Conservation (phyloP, 2,329 filamentous ascomycete genomes). For the Verticillium tricorpus region DNA sequence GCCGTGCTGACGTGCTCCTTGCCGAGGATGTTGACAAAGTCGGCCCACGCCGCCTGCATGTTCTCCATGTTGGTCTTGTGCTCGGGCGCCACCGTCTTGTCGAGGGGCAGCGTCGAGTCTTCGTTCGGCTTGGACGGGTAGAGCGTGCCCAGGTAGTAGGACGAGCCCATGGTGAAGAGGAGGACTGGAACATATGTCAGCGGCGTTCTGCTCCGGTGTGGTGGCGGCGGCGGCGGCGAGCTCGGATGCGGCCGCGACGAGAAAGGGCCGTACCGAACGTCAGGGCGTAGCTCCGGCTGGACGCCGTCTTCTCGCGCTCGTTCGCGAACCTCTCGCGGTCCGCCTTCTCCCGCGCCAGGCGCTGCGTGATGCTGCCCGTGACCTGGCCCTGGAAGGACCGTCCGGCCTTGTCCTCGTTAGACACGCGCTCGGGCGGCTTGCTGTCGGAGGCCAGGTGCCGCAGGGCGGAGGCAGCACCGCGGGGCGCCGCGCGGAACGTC, state of each 20-base stretch:
- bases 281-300: conserved; percentile 42
- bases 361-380: conserved; percentile 52
- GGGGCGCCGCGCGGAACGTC: conserved; percentile 8
- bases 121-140: conserved; percentile 45
- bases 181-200: conserved; percentile 35
- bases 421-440: conserved; percentile 12
- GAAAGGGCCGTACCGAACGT: conserved; percentile 45
- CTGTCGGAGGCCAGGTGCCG: conserved; percentile 19
- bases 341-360: conserved; percentile 49
- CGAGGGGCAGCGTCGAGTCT: conserved; percentile 56
- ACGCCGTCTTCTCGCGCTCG: conserved; percentile 28
- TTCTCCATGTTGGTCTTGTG: conserved; percentile 59
- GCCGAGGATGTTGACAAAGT: conserved; percentile 61
- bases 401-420: conserved; percentile 32
- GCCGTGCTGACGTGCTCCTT: conserved; percentile 60
- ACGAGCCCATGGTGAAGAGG: conserved; percentile 43
- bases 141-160: conserved; percentile 57
- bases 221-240: too few species aligned
- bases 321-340: conserved; percentile 46
- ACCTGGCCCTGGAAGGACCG: conserved; percentile 54
- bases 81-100: conserved; percentile 41
- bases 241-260: not conserved
- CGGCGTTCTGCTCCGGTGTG: not conserved
- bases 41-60: conserved; percentile 66
- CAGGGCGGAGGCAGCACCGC: conserved; percentile 7